Base-by-base conservation (phyloP, 768 basidiomycete genomes). In the Podaxis sp. region DNA sequence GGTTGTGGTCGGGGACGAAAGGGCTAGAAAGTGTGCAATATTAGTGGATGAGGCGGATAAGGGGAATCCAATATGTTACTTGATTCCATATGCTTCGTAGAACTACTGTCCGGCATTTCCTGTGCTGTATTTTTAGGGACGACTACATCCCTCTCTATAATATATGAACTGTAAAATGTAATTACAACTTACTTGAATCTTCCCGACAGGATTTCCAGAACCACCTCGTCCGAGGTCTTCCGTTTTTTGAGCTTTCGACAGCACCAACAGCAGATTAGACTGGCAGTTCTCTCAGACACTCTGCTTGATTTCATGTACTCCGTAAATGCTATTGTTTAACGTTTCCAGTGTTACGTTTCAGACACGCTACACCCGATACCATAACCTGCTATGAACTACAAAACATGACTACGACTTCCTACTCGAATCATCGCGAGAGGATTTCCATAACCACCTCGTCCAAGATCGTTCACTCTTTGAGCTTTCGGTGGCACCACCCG, bases 371-470 rank as follows among this genome's bases (percentile, higher is more conserved):
- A 21, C 18, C 13, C 0, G 18, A 7, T 37, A 18, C 11, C 21
- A 18, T 11, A 21, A 53, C 4, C 13, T 7, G 27, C 27, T 28
- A 13, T 13, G 7, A 36, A 53, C 5, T 6, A 18, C 18, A 6
- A 36, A 32, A 25, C 6, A 37, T 9, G 27, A 44, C 23, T 48
- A 57, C 37, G 57, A 36, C 35, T 57, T 57, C 1, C 1, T 28
- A 48, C 28, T 50, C 14, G 55, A 32, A 14, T 57, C 57, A 25
- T 48, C 25, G 16, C 21, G 36, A 23, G 57, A 50, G n/a, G 57
- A 57, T 16, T 27, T 42, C 57, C 57, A 57, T 4, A 48, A 28
- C 47, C 46, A 57, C 35, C 21, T 50, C 9, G 32, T 57, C 57
- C 57, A 57, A n/a, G 35, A 57, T 11, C 57, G 16, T 4, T 18